Evolutionary conservation across 768 basidiomycete genomes (phyloP).

Genomic region (Trametes cingulata): DNA sequence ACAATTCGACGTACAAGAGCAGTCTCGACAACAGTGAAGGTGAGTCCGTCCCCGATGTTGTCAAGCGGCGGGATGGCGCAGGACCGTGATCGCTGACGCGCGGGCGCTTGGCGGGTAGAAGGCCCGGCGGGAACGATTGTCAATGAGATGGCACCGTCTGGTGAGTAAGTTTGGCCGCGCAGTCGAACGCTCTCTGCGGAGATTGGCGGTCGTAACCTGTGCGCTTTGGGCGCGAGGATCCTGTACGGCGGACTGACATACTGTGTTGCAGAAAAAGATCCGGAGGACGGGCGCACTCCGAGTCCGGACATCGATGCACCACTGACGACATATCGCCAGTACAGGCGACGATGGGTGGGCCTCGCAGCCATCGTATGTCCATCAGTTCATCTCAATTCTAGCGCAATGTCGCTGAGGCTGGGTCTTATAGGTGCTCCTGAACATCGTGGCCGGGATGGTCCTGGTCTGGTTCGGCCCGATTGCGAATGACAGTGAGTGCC

Average conservation of each 20-base stretch:
- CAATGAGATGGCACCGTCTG: not conserved
- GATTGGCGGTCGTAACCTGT: not conserved
- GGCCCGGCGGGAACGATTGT: not conserved
- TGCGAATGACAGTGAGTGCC: slow-evolving; percentile 55
- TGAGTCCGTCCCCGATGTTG: not conserved
- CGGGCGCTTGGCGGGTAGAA: not conserved
- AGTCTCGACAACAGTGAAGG: slow-evolving; percentile 5
- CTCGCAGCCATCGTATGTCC: slow-evolving; percentile 57
- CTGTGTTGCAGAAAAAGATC: not conserved
- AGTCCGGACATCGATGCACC: not conserved
- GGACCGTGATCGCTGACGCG: not conserved
- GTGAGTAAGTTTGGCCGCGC: not conserved
- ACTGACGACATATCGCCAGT: slow-evolving; percentile 52
- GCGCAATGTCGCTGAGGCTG: not conserved
- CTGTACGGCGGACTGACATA: not conserved
- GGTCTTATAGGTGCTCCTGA: slow-evolving; percentile 57
- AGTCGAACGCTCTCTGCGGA: not conserved
- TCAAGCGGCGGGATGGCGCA: not conserved
- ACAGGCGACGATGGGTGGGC: slow-evolving; percentile 69
- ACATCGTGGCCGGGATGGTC: slow-evolving; percentile 61
- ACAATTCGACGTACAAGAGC: slow-evolving; percentile 11
- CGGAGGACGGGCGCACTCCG: slow-evolving; percentile 1
- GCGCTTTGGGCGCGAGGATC: not conserved
- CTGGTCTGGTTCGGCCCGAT: slow-evolving; percentile 90
- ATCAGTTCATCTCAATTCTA: not conserved